Evolutionary conservation across 148 eudicot species (phyloP), one percentile per base, ranked within the genome.

Genomic region (Rhododendron mucronatum): DNA sequence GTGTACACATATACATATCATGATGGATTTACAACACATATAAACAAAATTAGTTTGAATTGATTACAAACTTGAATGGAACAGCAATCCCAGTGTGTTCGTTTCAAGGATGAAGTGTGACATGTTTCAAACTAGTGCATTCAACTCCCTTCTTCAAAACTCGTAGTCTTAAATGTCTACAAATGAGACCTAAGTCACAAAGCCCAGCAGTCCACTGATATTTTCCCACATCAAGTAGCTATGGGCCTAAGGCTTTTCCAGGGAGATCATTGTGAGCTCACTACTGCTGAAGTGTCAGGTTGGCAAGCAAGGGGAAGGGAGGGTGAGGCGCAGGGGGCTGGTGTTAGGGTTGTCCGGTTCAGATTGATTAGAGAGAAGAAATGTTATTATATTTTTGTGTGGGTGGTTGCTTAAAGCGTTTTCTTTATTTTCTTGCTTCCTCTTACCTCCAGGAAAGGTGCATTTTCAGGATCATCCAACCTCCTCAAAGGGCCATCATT

Each of bases 391-490:
- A 48, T 51, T 13, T 12, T 55, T 35, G n/a, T 50, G 47, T 63
- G 26, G 45, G 61, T n/a, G 48, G 53, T 11, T 10, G 44, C 13
- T 47, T 47, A 15, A 10, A 28, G 63, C 3, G 28, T 35, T 59
- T 59, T 57, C 71, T 18, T 83, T 45, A 26, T 37, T 1, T 50
- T 39, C 8, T 30, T 13, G 37, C 14, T 77, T 55, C 53, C 23
- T 20, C 18, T 86, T 91, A 96, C 99, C 99, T 94, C 95, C 59
- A 96, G 77, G 87, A 96, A 93, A 21, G 94, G 75, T 65, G 94
- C 97, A 92, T 95, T 95, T 78, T 90, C 96, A 82, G 99, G 96
- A 89, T 96, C 99, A 88, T 95, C 97, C 94, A 94, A 80, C 82
- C 97, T 94, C 86, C 98, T 94, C 87, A 95, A 86, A 53, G 97